Percentiles rank a stretch among this genome's conserved stretches.
phyloP scores from a whole-genome alignment of 345 rosid species.

The Linum tenue region DNA sequence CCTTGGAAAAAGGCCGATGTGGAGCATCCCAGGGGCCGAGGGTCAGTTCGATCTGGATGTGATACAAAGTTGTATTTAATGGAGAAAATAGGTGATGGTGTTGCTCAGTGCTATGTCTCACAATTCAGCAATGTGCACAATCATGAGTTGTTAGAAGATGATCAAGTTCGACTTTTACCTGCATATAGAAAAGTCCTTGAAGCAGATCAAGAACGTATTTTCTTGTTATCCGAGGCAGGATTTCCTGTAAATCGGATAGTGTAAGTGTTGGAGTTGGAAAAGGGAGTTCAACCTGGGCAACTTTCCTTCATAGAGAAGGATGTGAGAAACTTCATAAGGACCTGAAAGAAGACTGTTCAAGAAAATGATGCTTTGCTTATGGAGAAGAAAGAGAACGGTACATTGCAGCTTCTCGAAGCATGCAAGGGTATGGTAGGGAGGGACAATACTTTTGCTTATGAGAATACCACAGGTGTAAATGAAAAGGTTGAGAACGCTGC shows the following conservation, averaged over 20 bases:
- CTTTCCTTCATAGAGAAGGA: constrained; percentile 88
- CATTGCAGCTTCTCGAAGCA: constrained; percentile 61
- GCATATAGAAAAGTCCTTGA: constrained; percentile 88
- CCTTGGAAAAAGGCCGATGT: constrained; percentile 84
- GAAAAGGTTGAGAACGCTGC: constrained; percentile 72
- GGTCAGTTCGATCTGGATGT: constrained; percentile 89
- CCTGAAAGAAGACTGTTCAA: constrained; percentile 73
- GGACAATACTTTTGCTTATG: constrained; percentile 56
- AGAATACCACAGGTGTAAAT: constrained; percentile 54
- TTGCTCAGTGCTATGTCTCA: constrained; percentile 69
- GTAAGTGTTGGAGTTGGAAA: constrained; percentile 77
- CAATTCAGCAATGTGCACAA: constrained; percentile 95
- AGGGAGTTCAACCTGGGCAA: constrained; percentile 77
- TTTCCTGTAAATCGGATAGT: constrained; percentile 85
- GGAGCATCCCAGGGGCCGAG: constrained; percentile 88
- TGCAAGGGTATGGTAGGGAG: constrained; percentile 65
- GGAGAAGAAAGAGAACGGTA: constrained; percentile 68
- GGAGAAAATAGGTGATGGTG: constrained; percentile 59
- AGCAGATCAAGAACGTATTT: constrained; percentile 80
- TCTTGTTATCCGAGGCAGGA: constrained; percentile 84
- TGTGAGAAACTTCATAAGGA: constrained; percentile 82
- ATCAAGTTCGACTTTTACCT: constrained; percentile 84
- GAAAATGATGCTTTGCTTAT: constrained; percentile 73
- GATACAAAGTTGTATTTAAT: constrained; percentile 83
- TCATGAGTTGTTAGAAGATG: constrained; percentile 88